Evolutionary conservation across 176 grass and related monocot genomes (phyloP).

Genomic region (Lolium perenne): DNA sequence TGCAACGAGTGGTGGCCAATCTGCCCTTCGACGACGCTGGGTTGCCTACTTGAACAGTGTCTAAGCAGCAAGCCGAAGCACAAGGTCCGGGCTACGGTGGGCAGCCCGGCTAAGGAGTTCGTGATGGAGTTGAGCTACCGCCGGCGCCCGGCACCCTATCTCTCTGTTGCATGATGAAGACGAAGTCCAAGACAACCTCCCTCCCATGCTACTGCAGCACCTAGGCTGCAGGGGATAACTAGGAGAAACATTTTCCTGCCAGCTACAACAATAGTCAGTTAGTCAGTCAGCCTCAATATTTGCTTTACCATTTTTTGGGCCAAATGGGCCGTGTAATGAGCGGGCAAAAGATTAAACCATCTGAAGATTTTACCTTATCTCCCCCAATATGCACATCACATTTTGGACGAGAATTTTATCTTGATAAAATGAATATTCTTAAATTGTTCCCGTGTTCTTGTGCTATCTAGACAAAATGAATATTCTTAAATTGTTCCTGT

Average conservation of each 20-base stretch:
- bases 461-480: too few species aligned
- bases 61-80: constrained; percentile 45
- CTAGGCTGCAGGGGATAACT: not conserved
- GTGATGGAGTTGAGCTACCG: constrained; percentile 87
- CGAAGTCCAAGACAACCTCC: not conserved
- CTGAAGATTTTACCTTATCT: too few species aligned
- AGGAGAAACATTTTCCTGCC: not conserved
- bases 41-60: constrained; percentile 60
- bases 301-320: too few species aligned
- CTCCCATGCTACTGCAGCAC: not conserved
- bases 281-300: constrained; percentile 3
- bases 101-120: constrained; percentile 67
- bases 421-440: too few species aligned
- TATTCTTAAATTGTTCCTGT: too few species aligned
- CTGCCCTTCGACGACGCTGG: constrained; percentile 63
- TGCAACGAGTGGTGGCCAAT: constrained; percentile 57
- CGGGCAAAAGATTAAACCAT: too few species aligned
- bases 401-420: too few species aligned
- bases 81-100: constrained; percentile 35
- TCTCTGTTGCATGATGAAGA: constrained; percentile 5
- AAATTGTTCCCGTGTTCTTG: too few species aligned
- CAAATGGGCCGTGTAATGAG: too few species aligned
- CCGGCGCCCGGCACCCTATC: constrained; percentile 23
- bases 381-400: too few species aligned
- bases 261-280: constrained; percentile 16